Evolutionary conservation across 768 basidiomycete genomes (phyloP).

Genomic region (Lepiota venenata): DNA sequence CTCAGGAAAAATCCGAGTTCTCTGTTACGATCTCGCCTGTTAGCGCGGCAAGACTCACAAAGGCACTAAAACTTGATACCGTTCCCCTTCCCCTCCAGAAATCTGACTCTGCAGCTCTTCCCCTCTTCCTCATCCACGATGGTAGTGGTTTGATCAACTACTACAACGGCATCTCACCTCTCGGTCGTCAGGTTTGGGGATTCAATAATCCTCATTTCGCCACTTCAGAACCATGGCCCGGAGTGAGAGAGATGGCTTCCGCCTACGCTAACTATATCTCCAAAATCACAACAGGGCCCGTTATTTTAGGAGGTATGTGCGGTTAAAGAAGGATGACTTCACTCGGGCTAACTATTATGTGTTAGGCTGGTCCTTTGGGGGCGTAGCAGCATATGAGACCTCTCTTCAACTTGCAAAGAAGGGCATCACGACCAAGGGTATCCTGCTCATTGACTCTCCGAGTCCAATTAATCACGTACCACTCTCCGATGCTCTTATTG

Average conservation of each 20-base stretch:
- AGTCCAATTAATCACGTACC: constrained; percentile 49
- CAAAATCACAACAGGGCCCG: constrained; percentile 28
- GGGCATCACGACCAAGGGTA: constrained; percentile 46
- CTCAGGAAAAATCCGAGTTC: neutral
- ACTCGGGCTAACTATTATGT: neutral
- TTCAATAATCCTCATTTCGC: constrained; percentile 55
- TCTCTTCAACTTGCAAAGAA: constrained; percentile 45
- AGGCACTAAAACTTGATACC: constrained; percentile 22
- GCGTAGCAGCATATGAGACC: constrained; percentile 66
- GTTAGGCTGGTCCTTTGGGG: constrained; percentile 79
- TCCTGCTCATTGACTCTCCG: constrained; percentile 68
- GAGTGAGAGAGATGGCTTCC: constrained; percentile 48
- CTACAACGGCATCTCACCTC: constrained; percentile 39
- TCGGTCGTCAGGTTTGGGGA: constrained; percentile 57
- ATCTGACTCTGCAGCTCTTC: constrained; percentile 22
- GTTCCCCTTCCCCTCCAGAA: constrained; percentile 36
- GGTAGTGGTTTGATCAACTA: constrained; percentile 62
- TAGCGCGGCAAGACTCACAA: constrained; percentile 10
- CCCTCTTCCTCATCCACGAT: constrained; percentile 69
- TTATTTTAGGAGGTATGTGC: constrained; percentile 57
- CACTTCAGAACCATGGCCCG: constrained; percentile 41
- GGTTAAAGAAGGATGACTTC: neutral
- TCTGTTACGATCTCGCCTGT: neutral
- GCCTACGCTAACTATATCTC: constrained; percentile 44
- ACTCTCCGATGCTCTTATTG: constrained; percentile 50